Conservation (phyloP, 2,329 filamentous ascomycete genomes). For the Parascedosporium putredinis region DNA sequence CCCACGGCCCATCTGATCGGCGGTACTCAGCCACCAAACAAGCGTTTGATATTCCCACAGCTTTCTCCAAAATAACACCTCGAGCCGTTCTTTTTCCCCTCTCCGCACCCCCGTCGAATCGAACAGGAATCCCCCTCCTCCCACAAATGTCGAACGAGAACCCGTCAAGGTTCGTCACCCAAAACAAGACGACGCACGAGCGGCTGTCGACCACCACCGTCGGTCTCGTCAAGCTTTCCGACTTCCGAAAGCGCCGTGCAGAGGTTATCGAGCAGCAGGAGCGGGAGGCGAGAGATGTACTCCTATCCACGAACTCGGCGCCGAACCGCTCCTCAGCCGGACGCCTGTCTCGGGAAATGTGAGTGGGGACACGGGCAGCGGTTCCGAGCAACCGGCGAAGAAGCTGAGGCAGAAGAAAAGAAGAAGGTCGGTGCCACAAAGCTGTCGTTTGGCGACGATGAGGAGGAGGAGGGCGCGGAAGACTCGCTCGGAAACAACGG, state of each 20-base stretch:
- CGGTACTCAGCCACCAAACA: not conserved
- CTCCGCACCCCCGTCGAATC: not conserved
- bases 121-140: not conserved
- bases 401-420: constrained; percentile 33
- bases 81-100: not conserved
- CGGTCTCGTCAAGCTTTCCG: constrained; percentile 80
- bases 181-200: constrained; percentile 68
- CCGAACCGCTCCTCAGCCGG: constrained; percentile 35
- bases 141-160: constrained; percentile 29
- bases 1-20: not conserved
- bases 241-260: constrained; percentile 91
- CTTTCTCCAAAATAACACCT: constrained; percentile 3
- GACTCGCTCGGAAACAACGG: constrained; percentile 6
- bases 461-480: constrained; percentile 37
- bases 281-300: constrained; percentile 60
- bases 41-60: not conserved
- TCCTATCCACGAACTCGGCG: constrained; percentile 21
- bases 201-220: constrained; percentile 78
- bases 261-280: constrained; percentile 90
- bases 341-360: constrained; percentile 24
- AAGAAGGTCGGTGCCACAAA: constrained; percentile 33
- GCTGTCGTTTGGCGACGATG: constrained; percentile 59
- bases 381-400: constrained; percentile 18
- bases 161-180: constrained; percentile 58
- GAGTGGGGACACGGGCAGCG: not conserved